A percentile compares a stretch with the other conserved stretches of the same genome.
These are phyloP conservation scores for Dictyostelium firmibasis DNA, from an alignment of 78 protist genomes.

Conservation along the genomic window DNA sequence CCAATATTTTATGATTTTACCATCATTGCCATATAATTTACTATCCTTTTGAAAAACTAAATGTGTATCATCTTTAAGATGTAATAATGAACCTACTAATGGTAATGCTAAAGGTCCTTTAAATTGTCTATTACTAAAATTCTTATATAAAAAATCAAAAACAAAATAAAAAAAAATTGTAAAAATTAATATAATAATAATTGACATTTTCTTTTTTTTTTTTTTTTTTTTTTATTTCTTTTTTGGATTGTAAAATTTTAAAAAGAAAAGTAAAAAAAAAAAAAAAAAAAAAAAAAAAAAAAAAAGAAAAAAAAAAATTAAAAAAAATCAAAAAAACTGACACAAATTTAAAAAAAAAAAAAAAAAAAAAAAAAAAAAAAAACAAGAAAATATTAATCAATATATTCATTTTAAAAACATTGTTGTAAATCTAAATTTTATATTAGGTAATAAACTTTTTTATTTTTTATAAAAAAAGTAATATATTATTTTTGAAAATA, in stretches of 20 bases:
- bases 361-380: too few relatives aligned
- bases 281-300: not conserved
- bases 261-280: too few relatives aligned
- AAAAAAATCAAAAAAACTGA: not conserved
- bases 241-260: too few relatives aligned
- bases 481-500: too few relatives aligned
- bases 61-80: not conserved
- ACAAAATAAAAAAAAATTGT: not conserved
- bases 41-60: not conserved
- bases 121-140: not conserved
- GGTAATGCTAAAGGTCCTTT: not conserved
- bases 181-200: not conserved
- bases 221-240: too few relatives aligned
- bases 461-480: too few relatives aligned
- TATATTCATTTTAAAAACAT: not conserved
- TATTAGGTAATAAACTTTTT: too few relatives aligned
- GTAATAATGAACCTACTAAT: not conserved
- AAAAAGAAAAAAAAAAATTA: not conserved
- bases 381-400: not conserved
- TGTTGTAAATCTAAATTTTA: not conserved
- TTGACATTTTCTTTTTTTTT: not conserved
- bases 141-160: not conserved
- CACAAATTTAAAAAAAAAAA: too few relatives aligned
- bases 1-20: not conserved
- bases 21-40: not conserved